Evolutionary conservation across 805 yeast species (phyloP).

Genomic region (Saccharomycopsis vini): DNA sequence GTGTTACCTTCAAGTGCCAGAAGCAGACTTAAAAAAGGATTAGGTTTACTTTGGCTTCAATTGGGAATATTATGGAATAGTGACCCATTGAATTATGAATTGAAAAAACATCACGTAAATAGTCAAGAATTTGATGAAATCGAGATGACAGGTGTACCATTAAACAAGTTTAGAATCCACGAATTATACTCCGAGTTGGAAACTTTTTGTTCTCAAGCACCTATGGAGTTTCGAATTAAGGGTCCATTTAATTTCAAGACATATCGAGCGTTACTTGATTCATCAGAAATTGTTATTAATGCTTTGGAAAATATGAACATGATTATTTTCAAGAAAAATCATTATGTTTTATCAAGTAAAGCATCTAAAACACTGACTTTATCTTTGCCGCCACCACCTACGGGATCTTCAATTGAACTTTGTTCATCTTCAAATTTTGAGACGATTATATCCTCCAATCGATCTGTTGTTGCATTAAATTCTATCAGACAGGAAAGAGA

Average conservation of each 20-base stretch:
- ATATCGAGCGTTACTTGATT: conserved; percentile 41
- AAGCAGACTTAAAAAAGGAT: conserved; percentile 50
- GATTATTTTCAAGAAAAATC: conserved; percentile 51
- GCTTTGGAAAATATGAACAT: conserved; percentile 67
- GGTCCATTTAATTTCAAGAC: conserved; percentile 55
- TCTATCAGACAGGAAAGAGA: conserved; percentile 48
- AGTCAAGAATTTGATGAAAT: background rate
- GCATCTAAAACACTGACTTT: background rate
- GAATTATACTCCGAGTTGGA: conserved; percentile 52
- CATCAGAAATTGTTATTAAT: conserved; percentile 61
- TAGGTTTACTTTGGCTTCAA: conserved; percentile 66
- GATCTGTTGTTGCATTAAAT: conserved; percentile 38
- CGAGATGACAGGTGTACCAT: conserved; percentile 16
- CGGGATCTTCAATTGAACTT: background rate
- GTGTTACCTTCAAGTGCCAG: conserved; percentile 74
- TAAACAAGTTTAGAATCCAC: conserved; percentile 28
- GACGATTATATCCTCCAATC: background rate
- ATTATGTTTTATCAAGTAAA: conserved; percentile 29
- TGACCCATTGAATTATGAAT: conserved; percentile 51
- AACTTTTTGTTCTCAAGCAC: conserved; percentile 55
- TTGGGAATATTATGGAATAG: conserved; percentile 76
- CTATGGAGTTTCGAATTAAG: conserved; percentile 64
- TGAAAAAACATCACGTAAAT: background rate
- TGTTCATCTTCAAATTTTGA: no score
- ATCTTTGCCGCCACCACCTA: no score